Evolutionary conservation across 768 basidiomycete genomes (phyloP).

Genomic region (Leccinum disarticulatum): DNA sequence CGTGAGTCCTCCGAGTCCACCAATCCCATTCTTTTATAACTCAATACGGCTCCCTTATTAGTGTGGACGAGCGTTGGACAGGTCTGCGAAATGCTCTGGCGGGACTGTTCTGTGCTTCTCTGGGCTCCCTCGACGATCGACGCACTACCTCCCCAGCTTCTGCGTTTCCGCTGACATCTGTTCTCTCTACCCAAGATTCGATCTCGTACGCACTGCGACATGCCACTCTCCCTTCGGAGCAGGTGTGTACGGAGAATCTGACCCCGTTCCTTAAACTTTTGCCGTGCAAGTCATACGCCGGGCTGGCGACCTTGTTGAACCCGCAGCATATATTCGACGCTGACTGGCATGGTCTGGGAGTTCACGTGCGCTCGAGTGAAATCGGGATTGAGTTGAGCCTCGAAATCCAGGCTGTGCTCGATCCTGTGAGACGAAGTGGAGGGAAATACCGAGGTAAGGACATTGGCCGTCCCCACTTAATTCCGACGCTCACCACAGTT

Average conservation of each 20-base stretch:
- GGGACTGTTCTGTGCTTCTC: constrained; percentile 92
- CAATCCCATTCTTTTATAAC: background rate
- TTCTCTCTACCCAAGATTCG: constrained; percentile 42
- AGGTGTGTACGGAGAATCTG: constrained; percentile 96
- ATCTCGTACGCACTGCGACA: constrained; percentile 62
- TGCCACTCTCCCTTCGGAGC: constrained; percentile 76
- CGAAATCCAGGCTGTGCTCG: constrained; percentile 72
- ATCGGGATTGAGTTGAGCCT: constrained; percentile 64
- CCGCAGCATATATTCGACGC: constrained; percentile 86
- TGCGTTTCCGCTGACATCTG: constrained; percentile 63
- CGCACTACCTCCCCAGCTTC: constrained; percentile 67
- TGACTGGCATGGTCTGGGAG: constrained; percentile 86
- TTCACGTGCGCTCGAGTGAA: constrained; percentile 69
- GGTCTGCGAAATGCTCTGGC: constrained; percentile 86
- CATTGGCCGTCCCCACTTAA: background rate
- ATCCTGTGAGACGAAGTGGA: constrained; percentile 64
- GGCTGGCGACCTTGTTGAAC: constrained; percentile 79
- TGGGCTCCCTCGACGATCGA: constrained; percentile 73
- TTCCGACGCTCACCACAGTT: constrained; percentile 5
- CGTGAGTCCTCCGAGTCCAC: constrained; percentile 38
- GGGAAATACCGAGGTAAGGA: constrained; percentile 54
- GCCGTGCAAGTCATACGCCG: constrained; percentile 88
- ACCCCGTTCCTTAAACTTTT: constrained; percentile 94
- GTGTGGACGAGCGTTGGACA: constrained; percentile 77
- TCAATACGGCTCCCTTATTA: constrained; percentile 26